Base-by-base conservation (phyloP, 345 rosid genomes). In the Eucalyptus brandiana region DNA sequence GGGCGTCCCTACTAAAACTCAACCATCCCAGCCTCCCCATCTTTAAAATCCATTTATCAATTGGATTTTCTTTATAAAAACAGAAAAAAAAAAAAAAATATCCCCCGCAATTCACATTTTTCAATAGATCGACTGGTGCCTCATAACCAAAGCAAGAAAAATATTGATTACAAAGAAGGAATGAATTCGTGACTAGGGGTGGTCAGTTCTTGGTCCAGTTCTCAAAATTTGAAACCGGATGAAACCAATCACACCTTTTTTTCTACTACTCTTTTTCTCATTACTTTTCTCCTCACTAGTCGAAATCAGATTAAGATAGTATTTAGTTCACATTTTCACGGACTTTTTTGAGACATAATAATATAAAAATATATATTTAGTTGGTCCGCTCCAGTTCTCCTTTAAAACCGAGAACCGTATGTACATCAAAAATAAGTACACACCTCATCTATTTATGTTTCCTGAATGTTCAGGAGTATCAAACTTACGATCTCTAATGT, bases 381-480 rank as follows among this genome's bases (percentile, higher is more conserved):
- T 53, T 53, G 24, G 10, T 53, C 56, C 10, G 9, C 2, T 53
- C 0, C 0, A 2, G 4, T 53, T 1, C 24, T 2, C 24, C 2
- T 53, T 53, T 53, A 9, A 53, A 53, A 1, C 58, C 0, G 24
- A 10, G 58, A 3, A 53, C 10, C 4, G 4, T 15, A 65, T 8
- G 40, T 21, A 8, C 80, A 34, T 69, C 13, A 24, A 69, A 69
- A 34, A 11, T 26, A 60, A 12, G n/a, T 60, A 26, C 67, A 26
- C 67, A 26, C 2, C 67, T 60, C n/a, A 15, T 1, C n/a, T 58
- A 26, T 24, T 26, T 26, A 26, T 58, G 65, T 26, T 60, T 60
- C 67, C 17, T 62, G 32, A 60, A 69, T 34, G 37, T 34, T 34
- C 80, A 34, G 44, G 80, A 34, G 5, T 18, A 32, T 69, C 80